Base-by-base conservation (phyloP, 2,329 filamentous ascomycete genomes). In the Fusarium tricinctum region DNA sequence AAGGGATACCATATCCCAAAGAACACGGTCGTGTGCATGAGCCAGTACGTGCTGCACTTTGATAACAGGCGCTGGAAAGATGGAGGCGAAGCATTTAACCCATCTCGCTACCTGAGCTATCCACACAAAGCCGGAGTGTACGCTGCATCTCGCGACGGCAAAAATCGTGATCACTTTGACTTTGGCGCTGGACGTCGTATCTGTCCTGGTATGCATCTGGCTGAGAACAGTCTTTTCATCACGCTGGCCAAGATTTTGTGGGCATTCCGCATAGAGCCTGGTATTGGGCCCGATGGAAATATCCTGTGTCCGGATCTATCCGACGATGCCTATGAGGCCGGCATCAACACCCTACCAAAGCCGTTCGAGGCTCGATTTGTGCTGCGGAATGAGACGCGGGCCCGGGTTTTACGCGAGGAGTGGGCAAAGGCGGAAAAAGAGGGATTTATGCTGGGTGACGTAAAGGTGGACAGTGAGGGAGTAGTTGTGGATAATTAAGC, bases 191-290 rank as follows among this genome's bases (percentile, higher is more conserved):
- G 67, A 3, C 68, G 68, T 0, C 68, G 68, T 2, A 43, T 71
- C 6, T 71, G 68, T 9, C 65, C 63, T 4, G 68, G 64, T 5
- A 68, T 68, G 2, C 60, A 70, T 1, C 67, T 71, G 7, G 67
- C 67, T 0, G 68, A 70, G 2, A 19, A 57, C 17, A 68, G 60
- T 1, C 44, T 68, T 6, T 71, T 71, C 43, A 23, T 71, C 1
- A 59, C 64, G 0, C 59, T 71, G n/a, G 65, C 60, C 1, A 48
- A 61, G 0, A 33, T 71, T 1, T 2, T 68, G 2, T 70, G 68
- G 67, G 64, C 44, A 0, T 68, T 68, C 2, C n/a, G 59, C 7
- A 59, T 70, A 15, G 30, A 43, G 4, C 58, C 58, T 32, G 23
- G 23, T 8, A 23, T 23, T 23, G 23, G 23, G 23, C 23, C 23